These are phyloP conservation scores for Lyophyllum decastes DNA, from an alignment of 768 basidiomycete species.

Conservation along the genomic window DNA sequence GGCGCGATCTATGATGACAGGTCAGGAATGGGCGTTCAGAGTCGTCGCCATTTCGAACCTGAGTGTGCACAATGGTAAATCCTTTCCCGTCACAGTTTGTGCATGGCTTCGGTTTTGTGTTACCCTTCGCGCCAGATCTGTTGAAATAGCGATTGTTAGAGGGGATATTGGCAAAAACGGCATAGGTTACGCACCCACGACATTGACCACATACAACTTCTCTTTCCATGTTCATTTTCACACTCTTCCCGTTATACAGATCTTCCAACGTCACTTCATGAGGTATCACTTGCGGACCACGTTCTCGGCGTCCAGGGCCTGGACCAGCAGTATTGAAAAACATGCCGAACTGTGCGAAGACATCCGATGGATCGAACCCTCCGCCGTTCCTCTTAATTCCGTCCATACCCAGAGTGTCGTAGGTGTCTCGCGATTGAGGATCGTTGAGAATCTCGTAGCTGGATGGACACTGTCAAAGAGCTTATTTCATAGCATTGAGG, in stretches of 20 bases:
- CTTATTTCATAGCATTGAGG: not conserved
- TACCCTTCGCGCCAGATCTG: conserved; percentile 81
- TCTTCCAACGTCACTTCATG: conserved; percentile 92
- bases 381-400: conserved; percentile 56
- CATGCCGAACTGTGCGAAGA: conserved; percentile 70
- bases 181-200: conserved; percentile 60
- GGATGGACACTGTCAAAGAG: conserved; percentile 9
- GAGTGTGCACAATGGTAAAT: conserved; percentile 61
- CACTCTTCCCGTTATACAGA: conserved; percentile 86
- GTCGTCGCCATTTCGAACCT: conserved; percentile 31
- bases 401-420: conserved; percentile 75
- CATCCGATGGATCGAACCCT: conserved; percentile 60
- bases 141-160: not conserved
- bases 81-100: conserved; percentile 83
- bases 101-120: conserved; percentile 85
- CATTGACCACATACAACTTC: conserved; percentile 78
- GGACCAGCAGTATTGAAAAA: conserved; percentile 70
- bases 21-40: not conserved
- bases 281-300: conserved; percentile 73
- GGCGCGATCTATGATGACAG: conserved; percentile 36
- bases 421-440: conserved; percentile 63
- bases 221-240: conserved; percentile 89
- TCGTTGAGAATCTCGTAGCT: conserved; percentile 87
- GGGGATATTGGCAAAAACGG: not conserved
- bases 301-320: conserved; percentile 44